Evolutionary conservation across 1,284 basidiomycete genomes (phyloP).

Genomic region (Paramarasmius palmivorus): DNA sequence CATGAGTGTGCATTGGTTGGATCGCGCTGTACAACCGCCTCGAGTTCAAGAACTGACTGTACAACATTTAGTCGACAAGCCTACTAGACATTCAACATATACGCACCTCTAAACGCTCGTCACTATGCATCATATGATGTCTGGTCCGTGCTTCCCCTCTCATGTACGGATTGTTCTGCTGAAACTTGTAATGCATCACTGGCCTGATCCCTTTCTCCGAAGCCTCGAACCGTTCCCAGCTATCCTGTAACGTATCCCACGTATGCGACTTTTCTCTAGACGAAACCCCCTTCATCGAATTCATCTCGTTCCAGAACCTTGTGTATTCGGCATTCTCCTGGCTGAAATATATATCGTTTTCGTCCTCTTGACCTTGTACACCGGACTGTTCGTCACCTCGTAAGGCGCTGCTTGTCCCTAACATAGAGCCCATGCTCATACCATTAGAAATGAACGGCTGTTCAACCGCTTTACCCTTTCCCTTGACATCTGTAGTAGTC

Average conservation of each 20-base stretch:
- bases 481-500: slow-evolving; percentile 51
- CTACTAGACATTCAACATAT: slow-evolving; percentile 11
- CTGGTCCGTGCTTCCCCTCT: slow-evolving; percentile 54
- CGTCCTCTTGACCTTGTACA: slow-evolving; percentile 38
- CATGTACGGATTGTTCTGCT: slow-evolving; percentile 81
- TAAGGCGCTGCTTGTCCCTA: background rate
- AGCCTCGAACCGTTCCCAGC: slow-evolving; percentile 85
- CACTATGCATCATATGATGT: slow-evolving; percentile 55
- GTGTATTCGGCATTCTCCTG: slow-evolving; percentile 71
- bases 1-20: slow-evolving; percentile 76
- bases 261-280: slow-evolving; percentile 26
- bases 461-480: slow-evolving; percentile 58
- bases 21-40: slow-evolving; percentile 86
- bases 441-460: background rate
- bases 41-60: slow-evolving; percentile 86
- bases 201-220: slow-evolving; percentile 63
- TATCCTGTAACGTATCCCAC: slow-evolving; percentile 64
- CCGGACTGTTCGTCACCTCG: background rate
- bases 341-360: slow-evolving; percentile 68
- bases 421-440: background rate
- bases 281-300: slow-evolving; percentile 13
- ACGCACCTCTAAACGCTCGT: slow-evolving; percentile 59
- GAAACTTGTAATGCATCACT: slow-evolving; percentile 73
- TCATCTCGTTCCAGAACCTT: slow-evolving; percentile 46
- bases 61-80: slow-evolving; percentile 15